These are phyloP conservation scores for Viola pubescens DNA, from an alignment of 441 rosid genomes.

Conservation along the genomic window DNA sequence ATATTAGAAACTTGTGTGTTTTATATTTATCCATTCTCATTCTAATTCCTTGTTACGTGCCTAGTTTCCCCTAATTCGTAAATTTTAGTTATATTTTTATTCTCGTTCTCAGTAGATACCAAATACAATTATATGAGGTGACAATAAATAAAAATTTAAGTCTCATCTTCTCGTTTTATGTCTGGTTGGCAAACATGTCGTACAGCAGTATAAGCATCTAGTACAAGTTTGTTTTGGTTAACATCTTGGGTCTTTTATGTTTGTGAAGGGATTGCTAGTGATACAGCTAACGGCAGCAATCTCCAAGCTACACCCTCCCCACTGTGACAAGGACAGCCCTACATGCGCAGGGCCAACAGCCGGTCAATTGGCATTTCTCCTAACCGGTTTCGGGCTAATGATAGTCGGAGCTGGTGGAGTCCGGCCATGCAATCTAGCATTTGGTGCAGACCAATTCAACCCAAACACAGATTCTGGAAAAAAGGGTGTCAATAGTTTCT, in stretches of 20 bases:
- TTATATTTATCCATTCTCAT: too few relatives aligned
- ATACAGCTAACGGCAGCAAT: conserved; percentile 62
- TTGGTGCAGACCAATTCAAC: conserved; percentile 78
- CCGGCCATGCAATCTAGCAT: conserved; percentile 68
- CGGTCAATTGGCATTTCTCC: conserved; percentile 54
- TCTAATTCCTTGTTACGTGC: too few relatives aligned
- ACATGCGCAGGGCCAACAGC: conserved; percentile 42
- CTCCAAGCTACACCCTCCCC: conserved; percentile 46
- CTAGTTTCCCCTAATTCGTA: too few relatives aligned
- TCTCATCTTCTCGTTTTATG: background rate
- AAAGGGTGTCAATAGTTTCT: conserved; percentile 61
- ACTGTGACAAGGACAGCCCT: conserved; percentile 28
- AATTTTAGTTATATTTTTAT: too few relatives aligned
- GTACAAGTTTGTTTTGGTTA: too few relatives aligned
- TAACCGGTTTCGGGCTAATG: conserved; percentile 45
- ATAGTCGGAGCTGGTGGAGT: conserved; percentile 65
- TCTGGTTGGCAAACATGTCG: background rate
- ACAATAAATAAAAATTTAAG: background rate
- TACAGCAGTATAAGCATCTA: background rate
- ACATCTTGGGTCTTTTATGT: background rate
- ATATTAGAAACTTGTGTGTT: too few relatives aligned
- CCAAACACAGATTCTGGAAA: conserved; percentile 58
- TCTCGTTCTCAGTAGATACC: too few relatives aligned
- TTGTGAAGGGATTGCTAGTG: conserved; percentile 50
- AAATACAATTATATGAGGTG: background rate